Base-by-base conservation (phyloP, 2,329 filamentous ascomycete genomes). In the Cladorrhinum sp. region DNA sequence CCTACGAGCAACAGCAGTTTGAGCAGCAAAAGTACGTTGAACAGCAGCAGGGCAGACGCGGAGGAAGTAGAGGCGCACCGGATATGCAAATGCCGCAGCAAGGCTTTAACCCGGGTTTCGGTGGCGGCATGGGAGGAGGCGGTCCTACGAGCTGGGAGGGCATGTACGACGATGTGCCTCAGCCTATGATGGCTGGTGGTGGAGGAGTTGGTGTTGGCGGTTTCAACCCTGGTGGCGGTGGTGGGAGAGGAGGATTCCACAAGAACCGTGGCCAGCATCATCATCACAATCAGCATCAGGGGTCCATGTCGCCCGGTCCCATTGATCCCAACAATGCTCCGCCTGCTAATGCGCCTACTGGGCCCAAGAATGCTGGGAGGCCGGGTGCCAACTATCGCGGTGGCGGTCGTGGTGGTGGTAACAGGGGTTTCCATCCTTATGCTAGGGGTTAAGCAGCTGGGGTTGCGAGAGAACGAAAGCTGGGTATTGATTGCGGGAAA, bases 141-240 rank as follows among this genome's bases (percentile, higher is more conserved):
- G 70, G 86, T 16, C 89, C 89, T n/a, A 91, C 90, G 23, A 93
- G 89, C 45, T 97, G 93, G 92, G 93, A 98, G 74, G 93, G 93
- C 70, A 96, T 96, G 92, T 98, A 97, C 74, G 93, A 98, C 72
- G 93, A 97, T 73, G 91, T 93, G 1, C 93, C 92, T 16, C 91
- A 93, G 72, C 91, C 91, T 4, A 87, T 88, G 68, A 83, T 87
- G 66, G 79, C 77, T 41, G 75, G 74, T 32, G 68, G 68, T 32
- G 68, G 69, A 45, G 72, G 75, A 38, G 75, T 75, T 24, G 67
- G 76, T 71, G 76, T 75, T 66, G 65, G 65, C 2, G 62, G 61
- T 7, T n/a, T n/a, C n/a, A 63, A 64, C 9, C 65, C 68, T 20
- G 72, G 74, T 25, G 75, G 75, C 23, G 67, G 77, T 72, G 67